phyloP scores from a whole-genome alignment of 345 rosid species.

The Physaria fendleri region DNA sequence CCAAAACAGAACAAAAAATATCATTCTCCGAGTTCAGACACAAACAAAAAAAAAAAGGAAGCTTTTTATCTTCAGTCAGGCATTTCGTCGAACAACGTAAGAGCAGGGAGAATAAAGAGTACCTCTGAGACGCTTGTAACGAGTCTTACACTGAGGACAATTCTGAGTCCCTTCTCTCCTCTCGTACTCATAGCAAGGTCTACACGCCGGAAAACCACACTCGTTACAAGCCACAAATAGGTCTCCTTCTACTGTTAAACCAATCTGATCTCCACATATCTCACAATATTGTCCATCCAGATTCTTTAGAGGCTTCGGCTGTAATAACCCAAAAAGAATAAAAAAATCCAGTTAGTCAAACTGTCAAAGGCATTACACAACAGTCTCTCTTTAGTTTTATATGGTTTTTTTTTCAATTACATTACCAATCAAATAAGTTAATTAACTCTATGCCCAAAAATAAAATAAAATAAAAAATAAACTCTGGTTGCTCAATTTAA shows the following conservation, averaged over 20 bases:
- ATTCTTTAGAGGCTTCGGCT: slow-evolving; percentile 86
- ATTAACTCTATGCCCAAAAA: no score
- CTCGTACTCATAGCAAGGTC: slow-evolving; percentile 98
- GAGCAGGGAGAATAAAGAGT: neutral
- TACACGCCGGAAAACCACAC: slow-evolving; percentile 91
- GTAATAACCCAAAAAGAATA: slow-evolving; percentile 13
- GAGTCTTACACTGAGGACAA: slow-evolving; percentile 93
- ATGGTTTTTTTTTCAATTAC: neutral
- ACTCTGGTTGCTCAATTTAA: neutral
- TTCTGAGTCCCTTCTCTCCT: slow-evolving; percentile 84
- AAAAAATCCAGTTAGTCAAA: neutral
- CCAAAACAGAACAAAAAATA: neutral
- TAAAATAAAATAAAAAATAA: no score
- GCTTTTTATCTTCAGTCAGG: neutral
- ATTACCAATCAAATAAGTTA: no score
- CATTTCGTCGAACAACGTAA: slow-evolving; percentile 12
- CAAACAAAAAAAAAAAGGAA: neutral
- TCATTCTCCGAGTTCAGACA: neutral
- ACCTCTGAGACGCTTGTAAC: slow-evolving; percentile 97
- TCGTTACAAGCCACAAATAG: slow-evolving; percentile 95
- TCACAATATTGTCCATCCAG: slow-evolving; percentile 91
- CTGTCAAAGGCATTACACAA: neutral
- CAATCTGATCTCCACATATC: slow-evolving; percentile 84
- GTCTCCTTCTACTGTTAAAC: slow-evolving; percentile 86
- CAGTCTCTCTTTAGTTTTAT: neutral